Percentiles rank a stretch among this genome's conserved stretches.
Conservation (phyloP, 2,329 filamentous ascomycete genomes). For the Cryphonectria nitschkei region DNA sequence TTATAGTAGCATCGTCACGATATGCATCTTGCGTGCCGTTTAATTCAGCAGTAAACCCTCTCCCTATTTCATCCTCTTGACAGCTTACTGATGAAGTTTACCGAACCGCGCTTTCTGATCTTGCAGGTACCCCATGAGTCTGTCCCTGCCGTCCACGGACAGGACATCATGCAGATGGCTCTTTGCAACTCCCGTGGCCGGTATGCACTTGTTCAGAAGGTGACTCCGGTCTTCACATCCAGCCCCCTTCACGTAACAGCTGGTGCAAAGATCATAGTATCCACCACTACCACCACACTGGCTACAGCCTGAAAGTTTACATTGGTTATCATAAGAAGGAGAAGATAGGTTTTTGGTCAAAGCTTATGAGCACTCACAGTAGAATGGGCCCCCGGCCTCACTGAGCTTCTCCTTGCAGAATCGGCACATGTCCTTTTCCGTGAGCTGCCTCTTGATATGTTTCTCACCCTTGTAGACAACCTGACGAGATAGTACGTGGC, state of each 20-base stretch:
- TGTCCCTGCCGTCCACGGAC: slow-evolving; percentile 22
- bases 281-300: slow-evolving; percentile 20
- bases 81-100: slow-evolving; percentile 12
- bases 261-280: slow-evolving; percentile 24
- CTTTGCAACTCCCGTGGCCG: slow-evolving; percentile 14
- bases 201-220: slow-evolving; percentile 18
- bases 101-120: slow-evolving; percentile 20
- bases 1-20: neutral
- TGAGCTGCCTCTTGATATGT: slow-evolving; percentile 14
- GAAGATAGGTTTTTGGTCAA: neutral
- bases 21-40: neutral
- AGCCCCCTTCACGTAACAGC: slow-evolving; percentile 23
- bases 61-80: neutral
- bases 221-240: slow-evolving; percentile 26
- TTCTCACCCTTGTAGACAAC: slow-evolving; percentile 25
- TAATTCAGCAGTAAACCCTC: neutral
- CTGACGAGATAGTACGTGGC: slow-evolving; percentile 21
- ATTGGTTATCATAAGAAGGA: slow-evolving; percentile 7
- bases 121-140: slow-evolving; percentile 19
- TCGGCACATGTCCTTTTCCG: slow-evolving; percentile 21
- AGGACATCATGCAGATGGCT: slow-evolving; percentile 21
- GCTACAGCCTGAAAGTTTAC: slow-evolving; percentile 10
- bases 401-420: slow-evolving; percentile 24
- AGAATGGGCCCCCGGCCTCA: slow-evolving; percentile 4
- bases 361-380: slow-evolving; percentile 14